Evolutionary conservation across 2,329 filamentous ascomycete genomes (phyloP).

Genomic region (Paracorniculantispora psalliotae): DNA sequence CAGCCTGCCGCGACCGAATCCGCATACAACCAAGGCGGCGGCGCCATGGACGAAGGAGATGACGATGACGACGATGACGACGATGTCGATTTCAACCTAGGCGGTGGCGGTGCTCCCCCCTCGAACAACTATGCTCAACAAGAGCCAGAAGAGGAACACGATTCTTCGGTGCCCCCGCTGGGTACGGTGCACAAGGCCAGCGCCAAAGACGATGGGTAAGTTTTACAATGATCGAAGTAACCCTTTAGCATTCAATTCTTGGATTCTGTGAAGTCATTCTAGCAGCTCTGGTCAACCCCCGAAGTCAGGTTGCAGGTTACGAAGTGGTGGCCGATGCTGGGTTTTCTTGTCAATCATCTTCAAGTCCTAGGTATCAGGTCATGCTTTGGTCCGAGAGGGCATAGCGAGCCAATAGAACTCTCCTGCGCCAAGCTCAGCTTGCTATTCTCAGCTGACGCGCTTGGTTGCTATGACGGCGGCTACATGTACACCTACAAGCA

Average conservation of each 20-base stretch:
- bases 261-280: neutral
- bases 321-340: neutral
- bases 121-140: constrained; percentile 19
- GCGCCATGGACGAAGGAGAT: constrained; percentile 43
- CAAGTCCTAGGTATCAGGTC: neutral
- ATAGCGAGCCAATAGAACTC: neutral
- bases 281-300: neutral
- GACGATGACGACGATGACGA: constrained; percentile 36
- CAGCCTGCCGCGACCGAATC: constrained; percentile 27
- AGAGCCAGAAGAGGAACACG: constrained; percentile 24
- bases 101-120: constrained; percentile 43
- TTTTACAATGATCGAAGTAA: constrained; percentile 17
- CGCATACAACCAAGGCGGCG: constrained; percentile 31
- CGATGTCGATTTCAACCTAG: constrained; percentile 53
- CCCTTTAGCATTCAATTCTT: neutral
- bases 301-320: neutral
- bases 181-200: constrained; percentile 52
- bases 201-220: constrained; percentile 51
- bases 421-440: neutral
- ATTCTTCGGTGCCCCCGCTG: constrained; percentile 28
- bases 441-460: neutral
- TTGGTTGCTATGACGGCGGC: neutral
- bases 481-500: neutral
- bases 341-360: neutral
- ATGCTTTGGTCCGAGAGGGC: neutral